Percentiles rank a stretch among this genome's conserved stretches.
Evolutionary conservation across 805 yeast species (phyloP).

Genomic region (Alloascoidea africana): DNA sequence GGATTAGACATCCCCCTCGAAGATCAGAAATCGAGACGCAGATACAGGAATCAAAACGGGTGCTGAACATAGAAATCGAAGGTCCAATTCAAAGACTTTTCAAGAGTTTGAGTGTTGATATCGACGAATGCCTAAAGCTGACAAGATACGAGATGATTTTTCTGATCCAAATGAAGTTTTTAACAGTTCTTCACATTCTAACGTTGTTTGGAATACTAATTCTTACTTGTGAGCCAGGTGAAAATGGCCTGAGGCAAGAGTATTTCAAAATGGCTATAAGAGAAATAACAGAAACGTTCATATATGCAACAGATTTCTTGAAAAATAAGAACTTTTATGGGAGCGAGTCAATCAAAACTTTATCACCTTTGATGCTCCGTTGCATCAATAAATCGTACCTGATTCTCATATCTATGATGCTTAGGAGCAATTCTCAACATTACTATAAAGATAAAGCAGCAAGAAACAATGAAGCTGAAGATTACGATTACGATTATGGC

Average conservation of each 20-base stretch:
- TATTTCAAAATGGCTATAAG: neutral
- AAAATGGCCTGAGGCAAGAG: neutral
- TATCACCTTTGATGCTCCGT: neutral
- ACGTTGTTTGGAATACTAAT: neutral
- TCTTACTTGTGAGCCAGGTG: neutral
- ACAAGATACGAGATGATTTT: constrained; percentile 1
- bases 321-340: neutral
- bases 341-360: neutral
- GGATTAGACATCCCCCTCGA: neutral
- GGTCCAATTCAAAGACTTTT: neutral
- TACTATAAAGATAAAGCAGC: too few relatives aligned
- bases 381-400: neutral
- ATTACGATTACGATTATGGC: too few relatives aligned
- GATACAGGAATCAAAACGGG: neutral
- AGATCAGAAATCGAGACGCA: neutral
- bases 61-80: neutral
- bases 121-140: too few relatives aligned
- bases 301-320: neutral
- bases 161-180: neutral
- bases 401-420: neutral
- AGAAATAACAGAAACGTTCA: neutral
- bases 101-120: neutral
- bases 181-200: neutral
- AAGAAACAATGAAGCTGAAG: too few relatives aligned
- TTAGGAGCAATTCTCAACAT: too few relatives aligned